Evolutionary conservation across 768 basidiomycete genomes (phyloP).

Genomic region (Agrocybe pediades): DNA sequence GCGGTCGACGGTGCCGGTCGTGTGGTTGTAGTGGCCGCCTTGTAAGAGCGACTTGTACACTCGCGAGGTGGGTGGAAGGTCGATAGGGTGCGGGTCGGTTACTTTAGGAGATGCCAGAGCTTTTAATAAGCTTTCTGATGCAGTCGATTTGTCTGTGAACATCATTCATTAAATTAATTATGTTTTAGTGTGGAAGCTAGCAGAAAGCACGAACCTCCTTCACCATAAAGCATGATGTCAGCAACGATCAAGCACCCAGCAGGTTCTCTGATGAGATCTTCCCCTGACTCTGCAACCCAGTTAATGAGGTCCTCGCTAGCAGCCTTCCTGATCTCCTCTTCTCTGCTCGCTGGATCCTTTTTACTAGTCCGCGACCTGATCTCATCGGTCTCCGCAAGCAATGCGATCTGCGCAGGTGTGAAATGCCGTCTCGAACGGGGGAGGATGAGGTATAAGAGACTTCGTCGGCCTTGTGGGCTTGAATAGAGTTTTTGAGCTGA

Average conservation of each 20-base stretch:
- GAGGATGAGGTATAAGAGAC: constrained; percentile 79
- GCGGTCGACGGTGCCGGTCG: constrained; percentile 53
- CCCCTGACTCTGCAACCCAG: constrained; percentile 67
- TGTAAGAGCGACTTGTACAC: constrained; percentile 89
- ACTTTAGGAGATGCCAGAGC: constrained; percentile 61
- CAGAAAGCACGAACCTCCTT: constrained; percentile 59
- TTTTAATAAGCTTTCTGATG: constrained; percentile 59
- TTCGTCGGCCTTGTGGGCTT: constrained; percentile 76
- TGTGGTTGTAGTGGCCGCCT: constrained; percentile 84
- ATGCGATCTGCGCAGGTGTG: constrained; percentile 75
- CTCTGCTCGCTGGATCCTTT: constrained; percentile 65
- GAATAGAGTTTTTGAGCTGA: constrained; percentile 58
- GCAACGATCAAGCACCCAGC: constrained; percentile 77
- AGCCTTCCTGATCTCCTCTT: constrained; percentile 69
- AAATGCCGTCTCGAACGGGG: constrained; percentile 87
- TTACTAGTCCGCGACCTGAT: constrained; percentile 79
- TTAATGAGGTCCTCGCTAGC: constrained; percentile 76
- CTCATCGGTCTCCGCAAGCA: constrained; percentile 74
- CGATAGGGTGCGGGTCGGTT: constrained; percentile 67
- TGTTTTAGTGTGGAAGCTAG: background rate
- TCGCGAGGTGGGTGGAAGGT: constrained; percentile 80
- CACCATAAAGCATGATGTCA: constrained; percentile 84
- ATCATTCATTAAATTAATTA: background rate
- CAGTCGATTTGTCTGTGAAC: constrained; percentile 68
- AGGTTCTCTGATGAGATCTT: constrained; percentile 67